Percentiles rank a stretch among this genome's conserved stretches.
Evolutionary conservation across 129 eudicot genomes (phyloP).

Genomic region (Chrysanthemum makinoi): DNA sequence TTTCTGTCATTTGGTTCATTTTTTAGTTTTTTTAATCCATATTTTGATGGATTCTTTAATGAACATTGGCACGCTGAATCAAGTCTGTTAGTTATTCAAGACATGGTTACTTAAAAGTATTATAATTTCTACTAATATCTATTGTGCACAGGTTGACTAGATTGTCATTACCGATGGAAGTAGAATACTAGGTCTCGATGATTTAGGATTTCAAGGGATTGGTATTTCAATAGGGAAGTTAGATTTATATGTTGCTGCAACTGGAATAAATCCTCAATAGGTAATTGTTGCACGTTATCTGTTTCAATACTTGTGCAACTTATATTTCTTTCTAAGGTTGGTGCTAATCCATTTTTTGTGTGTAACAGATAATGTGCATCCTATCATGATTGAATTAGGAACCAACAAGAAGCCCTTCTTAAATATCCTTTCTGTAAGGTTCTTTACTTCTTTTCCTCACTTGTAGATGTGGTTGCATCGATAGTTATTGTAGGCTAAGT

Average conservation of each 20-base stretch:
- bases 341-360: conserved; percentile 1
- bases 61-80: conserved; percentile 81
- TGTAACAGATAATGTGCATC: conserved; percentile 59
- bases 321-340: not conserved
- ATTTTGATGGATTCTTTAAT: too few species aligned
- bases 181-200: conserved; percentile 89
- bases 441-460: conserved; percentile 10
- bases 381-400: conserved; percentile 98
- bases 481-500: not conserved
- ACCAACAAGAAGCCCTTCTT: conserved; percentile 91
- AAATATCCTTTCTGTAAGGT: conserved; percentile 76
- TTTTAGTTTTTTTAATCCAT: too few species aligned
- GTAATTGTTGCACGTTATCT: conserved; percentile 42
- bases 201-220: conserved; percentile 95
- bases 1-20: too few species aligned
- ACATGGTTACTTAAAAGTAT: not conserved
- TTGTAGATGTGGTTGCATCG: not conserved
- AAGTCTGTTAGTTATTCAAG: conserved; percentile 40
- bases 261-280: conserved; percentile 97
- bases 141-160: conserved; percentile 79
- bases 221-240: conserved; percentile 91
- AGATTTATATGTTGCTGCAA: conserved; percentile 98
- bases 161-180: conserved; percentile 99
- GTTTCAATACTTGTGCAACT: conserved; percentile 7
- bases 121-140: not conserved